These are phyloP conservation scores for Purshia tridentata DNA, from an alignment of 306 rosid species.

Conservation along the genomic window DNA sequence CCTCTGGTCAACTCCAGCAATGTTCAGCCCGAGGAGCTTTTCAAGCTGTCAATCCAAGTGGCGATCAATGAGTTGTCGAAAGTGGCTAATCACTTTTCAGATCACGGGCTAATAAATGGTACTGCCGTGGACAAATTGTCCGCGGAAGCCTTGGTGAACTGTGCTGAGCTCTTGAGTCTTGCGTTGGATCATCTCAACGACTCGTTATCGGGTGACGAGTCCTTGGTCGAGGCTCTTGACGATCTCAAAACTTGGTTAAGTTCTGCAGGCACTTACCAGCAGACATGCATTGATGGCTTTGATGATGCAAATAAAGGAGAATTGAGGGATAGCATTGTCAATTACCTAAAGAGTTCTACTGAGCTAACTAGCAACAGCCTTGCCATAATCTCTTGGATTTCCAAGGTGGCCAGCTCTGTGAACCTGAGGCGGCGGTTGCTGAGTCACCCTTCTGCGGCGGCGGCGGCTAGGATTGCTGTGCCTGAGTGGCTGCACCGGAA, in stretches of 20 bases:
- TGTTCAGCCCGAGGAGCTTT: constrained; percentile 48
- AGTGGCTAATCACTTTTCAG: constrained; percentile 34
- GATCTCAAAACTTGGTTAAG: constrained; percentile 78
- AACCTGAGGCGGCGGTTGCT: constrained; percentile 41
- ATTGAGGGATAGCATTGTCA: constrained; percentile 10
- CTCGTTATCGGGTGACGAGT: constrained; percentile 32
- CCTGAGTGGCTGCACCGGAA: constrained; percentile 37
- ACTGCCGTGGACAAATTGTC: constrained; percentile 22
- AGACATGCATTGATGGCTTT: constrained; percentile 69
- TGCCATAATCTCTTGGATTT: constrained; percentile 63
- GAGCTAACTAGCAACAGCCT: constrained; percentile 74
- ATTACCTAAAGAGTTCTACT: constrained; percentile 51
- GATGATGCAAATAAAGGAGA: constrained; percentile 30
- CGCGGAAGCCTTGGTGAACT: constrained; percentile 43
- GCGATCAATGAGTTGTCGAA: constrained; percentile 48
- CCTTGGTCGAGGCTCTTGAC: constrained; percentile 45
- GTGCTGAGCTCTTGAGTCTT: constrained; percentile 52
- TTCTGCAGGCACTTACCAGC: constrained; percentile 67
- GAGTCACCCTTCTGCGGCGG: constrained; percentile 9
- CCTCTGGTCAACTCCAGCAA: constrained; percentile 32
- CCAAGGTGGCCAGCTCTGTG: constrained; percentile 22
- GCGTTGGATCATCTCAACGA: constrained; percentile 59
- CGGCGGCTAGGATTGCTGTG: not conserved
- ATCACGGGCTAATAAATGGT: constrained; percentile 30
- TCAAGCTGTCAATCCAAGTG: constrained; percentile 40